Evolutionary conservation across 495 filamentous ascomycete species (phyloP).

Genomic region (Penicillium bovifimosum): DNA sequence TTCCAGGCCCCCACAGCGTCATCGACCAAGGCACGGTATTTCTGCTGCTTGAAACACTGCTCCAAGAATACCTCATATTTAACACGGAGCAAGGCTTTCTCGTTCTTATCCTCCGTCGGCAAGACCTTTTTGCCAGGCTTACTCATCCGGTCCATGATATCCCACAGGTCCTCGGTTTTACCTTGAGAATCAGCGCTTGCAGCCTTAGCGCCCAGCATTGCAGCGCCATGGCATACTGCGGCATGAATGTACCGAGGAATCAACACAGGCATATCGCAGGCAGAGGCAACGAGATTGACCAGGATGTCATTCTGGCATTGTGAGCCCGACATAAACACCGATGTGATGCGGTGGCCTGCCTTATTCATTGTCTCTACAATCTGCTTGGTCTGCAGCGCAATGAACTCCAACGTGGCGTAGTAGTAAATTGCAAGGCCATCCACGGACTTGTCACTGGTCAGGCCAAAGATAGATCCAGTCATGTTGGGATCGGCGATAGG

Average conservation of each 20-base stretch:
- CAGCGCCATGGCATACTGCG: conserved; percentile 93
- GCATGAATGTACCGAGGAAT: conserved; percentile 90
- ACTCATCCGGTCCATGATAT: conserved; percentile 95
- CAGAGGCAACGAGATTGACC: conserved; percentile 84
- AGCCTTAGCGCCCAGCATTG: conserved; percentile 95
- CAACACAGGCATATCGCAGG: conserved; percentile 83
- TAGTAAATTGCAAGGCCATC: conserved; percentile 87
- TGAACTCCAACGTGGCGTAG: conserved; percentile 93
- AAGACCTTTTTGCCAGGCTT: conserved; percentile 81
- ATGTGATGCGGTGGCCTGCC: conserved; percentile 74
- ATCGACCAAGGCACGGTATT: conserved; percentile 59
- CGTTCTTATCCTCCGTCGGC: conserved; percentile 60
- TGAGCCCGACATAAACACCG: conserved; percentile 96
- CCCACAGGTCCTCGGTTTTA: conserved; percentile 80
- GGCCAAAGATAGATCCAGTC: conserved; percentile 80
- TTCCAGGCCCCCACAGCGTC: conserved; percentile 46
- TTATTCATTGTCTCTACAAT: conserved; percentile 91
- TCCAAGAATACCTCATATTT: conserved; percentile 75
- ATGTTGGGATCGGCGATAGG: conserved; percentile 89
- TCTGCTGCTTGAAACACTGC: conserved; percentile 60
- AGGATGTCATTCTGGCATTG: conserved; percentile 94
- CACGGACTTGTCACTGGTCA: conserved; percentile 76
- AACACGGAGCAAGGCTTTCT: conserved; percentile 71
- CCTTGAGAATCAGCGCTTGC: conserved; percentile 72
- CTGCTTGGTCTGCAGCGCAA: conserved; percentile 90